These are phyloP conservation scores for Aspergillus cavernicola DNA, from an alignment of 495 filamentous ascomycete species.

Conservation along the genomic window DNA sequence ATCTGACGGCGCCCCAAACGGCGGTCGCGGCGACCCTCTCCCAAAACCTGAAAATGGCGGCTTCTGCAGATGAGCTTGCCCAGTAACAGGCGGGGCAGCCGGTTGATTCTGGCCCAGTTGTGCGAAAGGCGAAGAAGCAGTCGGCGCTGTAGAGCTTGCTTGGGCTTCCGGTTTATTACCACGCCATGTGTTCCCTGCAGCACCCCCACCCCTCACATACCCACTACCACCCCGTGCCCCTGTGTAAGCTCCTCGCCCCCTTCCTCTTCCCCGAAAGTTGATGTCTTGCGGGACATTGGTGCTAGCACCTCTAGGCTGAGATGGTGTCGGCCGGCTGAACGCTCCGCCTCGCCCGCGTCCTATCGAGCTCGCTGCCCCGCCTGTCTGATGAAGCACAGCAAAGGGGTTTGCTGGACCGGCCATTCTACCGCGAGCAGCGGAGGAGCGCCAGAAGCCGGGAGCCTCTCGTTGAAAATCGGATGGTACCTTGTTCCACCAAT, in stretches of 20 bases:
- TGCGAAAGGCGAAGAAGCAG: conserved; percentile 33
- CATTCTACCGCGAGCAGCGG: conserved; percentile 38
- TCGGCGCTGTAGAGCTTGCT: not conserved
- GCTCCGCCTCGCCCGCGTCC: conserved; percentile 34
- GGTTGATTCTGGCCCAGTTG: conserved; percentile 26
- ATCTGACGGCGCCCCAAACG: conserved; percentile 16
- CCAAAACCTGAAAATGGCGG: conserved; percentile 21
- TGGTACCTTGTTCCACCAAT: not conserved
- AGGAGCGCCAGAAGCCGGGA: conserved; percentile 14
- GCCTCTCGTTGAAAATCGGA: not conserved
- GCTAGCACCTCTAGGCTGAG: conserved; percentile 20
- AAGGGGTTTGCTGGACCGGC: conserved; percentile 36
- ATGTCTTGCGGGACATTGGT: conserved; percentile 14
- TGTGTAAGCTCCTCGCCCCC: conserved; percentile 27
- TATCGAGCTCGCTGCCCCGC: conserved; percentile 22
- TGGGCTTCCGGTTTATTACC: conserved; percentile 10
- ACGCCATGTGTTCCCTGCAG: conserved; percentile 17
- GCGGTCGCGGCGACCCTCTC: conserved; percentile 12
- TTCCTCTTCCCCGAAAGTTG: conserved; percentile 26
- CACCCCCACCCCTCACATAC: conserved; percentile 21
- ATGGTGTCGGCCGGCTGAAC: conserved; percentile 17
- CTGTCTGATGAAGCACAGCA: conserved; percentile 28
- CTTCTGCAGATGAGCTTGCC: conserved; percentile 11
- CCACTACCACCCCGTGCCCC: conserved; percentile 19
- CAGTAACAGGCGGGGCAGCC: conserved; percentile 18